Conservation (phyloP, 1,284 basidiomycete species). For the Papiliotrema flavescens region DNA sequence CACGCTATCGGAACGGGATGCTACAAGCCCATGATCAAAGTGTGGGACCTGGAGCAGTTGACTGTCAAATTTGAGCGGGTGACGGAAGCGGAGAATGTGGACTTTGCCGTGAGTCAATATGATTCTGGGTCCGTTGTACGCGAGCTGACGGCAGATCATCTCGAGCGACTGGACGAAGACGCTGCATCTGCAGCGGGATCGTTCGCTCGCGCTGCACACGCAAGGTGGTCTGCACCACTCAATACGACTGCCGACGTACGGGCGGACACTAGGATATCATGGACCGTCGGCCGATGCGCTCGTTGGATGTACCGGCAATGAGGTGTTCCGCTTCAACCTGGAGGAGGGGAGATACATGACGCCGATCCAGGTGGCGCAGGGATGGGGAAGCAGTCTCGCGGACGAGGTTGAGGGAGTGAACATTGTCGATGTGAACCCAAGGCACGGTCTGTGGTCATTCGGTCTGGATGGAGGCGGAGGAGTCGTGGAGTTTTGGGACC, state of each 20-base stretch:
- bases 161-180: slow-evolving; percentile 99
- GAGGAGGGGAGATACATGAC: slow-evolving; percentile 91
- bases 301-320: slow-evolving; percentile 70
- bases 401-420: slow-evolving; percentile 74
- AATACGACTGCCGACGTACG: slow-evolving; percentile 89
- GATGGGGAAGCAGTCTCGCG: slow-evolving; percentile 53
- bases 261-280: slow-evolving; percentile 86
- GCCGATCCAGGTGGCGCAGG: slow-evolving; percentile 59
- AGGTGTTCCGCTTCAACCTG: slow-evolving; percentile 91
- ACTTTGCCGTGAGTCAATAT: slow-evolving; percentile 81
- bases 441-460: slow-evolving; percentile 86
- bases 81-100: slow-evolving; percentile 94
- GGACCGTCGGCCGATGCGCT: slow-evolving; percentile 77
- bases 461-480: slow-evolving; percentile 64
- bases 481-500: slow-evolving; percentile 95
- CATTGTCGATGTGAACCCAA: slow-evolving; percentile 86
- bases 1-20: slow-evolving; percentile 92
- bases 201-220: slow-evolving; percentile 91
- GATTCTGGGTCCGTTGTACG: background rate
- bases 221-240: slow-evolving; percentile 91
- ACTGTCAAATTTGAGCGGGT: slow-evolving; percentile 95
- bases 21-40: slow-evolving; percentile 96
- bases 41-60: slow-evolving; percentile 92
- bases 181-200: slow-evolving; percentile 92
- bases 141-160: slow-evolving; percentile 63